Evolutionary conservation across 106 monocot species (phyloP), one percentile per base, ranked within the genome.

Genomic region (Cymbidium sinense): DNA sequence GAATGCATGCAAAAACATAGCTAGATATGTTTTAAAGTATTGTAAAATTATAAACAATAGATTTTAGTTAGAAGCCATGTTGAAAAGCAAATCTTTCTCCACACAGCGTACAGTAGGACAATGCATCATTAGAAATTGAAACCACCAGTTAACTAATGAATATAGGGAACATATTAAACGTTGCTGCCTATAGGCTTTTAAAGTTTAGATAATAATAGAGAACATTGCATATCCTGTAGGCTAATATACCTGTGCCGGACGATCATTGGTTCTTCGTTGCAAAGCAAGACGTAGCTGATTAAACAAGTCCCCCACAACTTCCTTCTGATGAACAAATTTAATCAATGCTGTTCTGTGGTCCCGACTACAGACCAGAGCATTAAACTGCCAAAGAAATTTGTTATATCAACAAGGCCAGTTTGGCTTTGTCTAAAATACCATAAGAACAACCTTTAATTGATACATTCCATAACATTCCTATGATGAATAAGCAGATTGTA

Each of bases 211-310:
- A 7, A 25, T 9, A 64, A 23, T 64, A 28, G 29, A 64, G 37
- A 39, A 39, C 37, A 39, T 39, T 7, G 7, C 5, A 4, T 39
- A 39, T 39, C 37, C 37, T 29, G 29, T 9, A 64, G 27, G 11
- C n/a, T 5, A 70, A 70, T 35, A 72, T 77, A 96, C 96, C 93
- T 96, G 96, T 83, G 91, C 91, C 20, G 93, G 96, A 30, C 91
- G 96, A 54, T 65, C 77, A 80, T 90, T 82, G 39, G 37, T 81
- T 75, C 88, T 82, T 29, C 96, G 83, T 79, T 93, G 96, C 55
- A 85, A 73, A 43, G 93, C 89, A 75, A 96, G 89, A 51, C 96
- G 91, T 61, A 93, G 88, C 83, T 96, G 96, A 83, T 96, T 94
- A 78, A 96, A 96, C 52, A 93, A 72, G 85, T 91, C 93, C 35